A percentile compares a stretch with the other conserved stretches of the same genome.
Conservation (phyloP, 2,329 filamentous ascomycete genomes). For the Boeremia lycopersici region DNA sequence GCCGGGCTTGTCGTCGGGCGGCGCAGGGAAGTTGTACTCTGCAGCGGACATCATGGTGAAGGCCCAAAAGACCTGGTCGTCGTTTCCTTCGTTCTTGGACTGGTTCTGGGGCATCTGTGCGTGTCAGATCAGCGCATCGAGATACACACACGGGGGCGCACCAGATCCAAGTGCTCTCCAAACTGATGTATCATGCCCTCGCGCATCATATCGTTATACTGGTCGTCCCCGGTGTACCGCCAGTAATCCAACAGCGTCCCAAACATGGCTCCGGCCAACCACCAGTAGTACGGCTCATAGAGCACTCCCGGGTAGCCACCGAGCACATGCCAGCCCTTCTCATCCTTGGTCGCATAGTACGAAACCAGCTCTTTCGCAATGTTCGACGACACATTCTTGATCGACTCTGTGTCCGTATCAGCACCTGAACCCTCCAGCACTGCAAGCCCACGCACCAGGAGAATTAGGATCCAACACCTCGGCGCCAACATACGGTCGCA, state of each 20-base stretch:
- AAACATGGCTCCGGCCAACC: conserved; percentile 76
- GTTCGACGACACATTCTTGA: conserved; percentile 53
- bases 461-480: conserved; percentile 34
- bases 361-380: conserved; percentile 57
- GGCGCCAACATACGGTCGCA: conserved; percentile 27
- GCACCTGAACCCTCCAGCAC: background rate
- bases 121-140: background rate
- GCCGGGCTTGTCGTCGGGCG: conserved; percentile 46
- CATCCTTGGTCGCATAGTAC: conserved; percentile 58
- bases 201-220: conserved; percentile 71
- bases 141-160: conserved; percentile 6
- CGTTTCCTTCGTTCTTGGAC: conserved; percentile 56
- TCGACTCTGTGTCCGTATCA: conserved; percentile 45
- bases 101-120: conserved; percentile 42
- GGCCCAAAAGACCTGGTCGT: conserved; percentile 65
- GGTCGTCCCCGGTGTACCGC: conserved; percentile 77
- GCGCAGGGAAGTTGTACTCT: conserved; percentile 55
- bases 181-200: conserved; percentile 51
- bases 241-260: conserved; percentile 79
- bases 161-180: conserved; percentile 37
- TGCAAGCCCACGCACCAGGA: conserved; percentile 19
- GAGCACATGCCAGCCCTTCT: conserved; percentile 49
- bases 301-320: conserved; percentile 51
- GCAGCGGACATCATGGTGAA: conserved; percentile 63
- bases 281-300: conserved; percentile 65